A percentile compares a stretch with the other conserved stretches of the same genome.
phyloP scores from a whole-genome alignment of 2,329 filamentous ascomycete genomes.

The Hymenoscyphus linearis region DNA sequence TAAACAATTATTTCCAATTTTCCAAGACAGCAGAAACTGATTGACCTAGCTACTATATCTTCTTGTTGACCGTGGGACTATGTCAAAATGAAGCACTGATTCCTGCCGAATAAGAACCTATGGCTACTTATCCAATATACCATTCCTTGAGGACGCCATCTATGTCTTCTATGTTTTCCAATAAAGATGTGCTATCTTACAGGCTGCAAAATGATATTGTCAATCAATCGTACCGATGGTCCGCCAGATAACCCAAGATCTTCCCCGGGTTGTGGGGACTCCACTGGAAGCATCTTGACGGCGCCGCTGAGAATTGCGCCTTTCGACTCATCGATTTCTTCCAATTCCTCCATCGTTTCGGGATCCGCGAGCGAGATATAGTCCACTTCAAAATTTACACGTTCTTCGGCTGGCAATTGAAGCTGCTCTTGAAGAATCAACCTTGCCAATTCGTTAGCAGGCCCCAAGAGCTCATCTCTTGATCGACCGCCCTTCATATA shows the following conservation, averaged over 20 bases:
- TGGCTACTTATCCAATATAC: neutral
- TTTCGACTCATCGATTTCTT: conserved; percentile 59
- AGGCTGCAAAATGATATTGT: conserved; percentile 74
- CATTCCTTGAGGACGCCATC: neutral
- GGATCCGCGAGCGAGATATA: conserved; percentile 90
- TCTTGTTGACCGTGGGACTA: too few relatives aligned
- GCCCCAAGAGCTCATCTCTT: conserved; percentile 64
- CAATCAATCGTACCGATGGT: conserved; percentile 80
- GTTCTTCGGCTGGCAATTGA: conserved; percentile 48
- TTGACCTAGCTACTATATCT: too few relatives aligned
- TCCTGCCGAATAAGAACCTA: neutral
- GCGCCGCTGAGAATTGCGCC: conserved; percentile 88
- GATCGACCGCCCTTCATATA: conserved; percentile 51
- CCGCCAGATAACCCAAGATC: conserved; percentile 68
- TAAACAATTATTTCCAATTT: too few relatives aligned
- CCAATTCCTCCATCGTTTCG: conserved; percentile 73
- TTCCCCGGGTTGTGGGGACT: conserved; percentile 64
- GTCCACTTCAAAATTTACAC: conserved; percentile 76
- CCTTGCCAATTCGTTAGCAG: conserved; percentile 58
- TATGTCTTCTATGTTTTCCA: neutral
- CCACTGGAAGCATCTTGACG: conserved; percentile 80
- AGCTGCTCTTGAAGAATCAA: conserved; percentile 56
- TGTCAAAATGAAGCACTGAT: too few relatives aligned
- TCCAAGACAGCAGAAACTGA: too few relatives aligned
- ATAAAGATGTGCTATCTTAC: conserved; percentile 14